These are phyloP conservation scores for Scenedesmus sp. DNA, from an alignment of 163 green algal genomes.

Conservation along the genomic window DNA sequence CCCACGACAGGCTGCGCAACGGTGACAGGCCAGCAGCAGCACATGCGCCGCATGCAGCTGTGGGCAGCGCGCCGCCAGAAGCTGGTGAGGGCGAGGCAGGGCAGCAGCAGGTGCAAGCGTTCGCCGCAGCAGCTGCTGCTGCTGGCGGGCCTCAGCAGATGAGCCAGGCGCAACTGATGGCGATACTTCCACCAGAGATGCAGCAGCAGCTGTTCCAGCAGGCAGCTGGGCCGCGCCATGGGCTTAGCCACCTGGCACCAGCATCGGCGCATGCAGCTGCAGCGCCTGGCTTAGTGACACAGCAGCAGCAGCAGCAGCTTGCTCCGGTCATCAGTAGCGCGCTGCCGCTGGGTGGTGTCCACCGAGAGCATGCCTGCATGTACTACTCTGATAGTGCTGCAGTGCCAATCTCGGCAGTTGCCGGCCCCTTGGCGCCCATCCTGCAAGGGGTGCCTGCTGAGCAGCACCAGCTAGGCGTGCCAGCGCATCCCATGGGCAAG, in stretches of 20 bases:
- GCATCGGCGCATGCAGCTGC: neutral
- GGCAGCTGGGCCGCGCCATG: neutral
- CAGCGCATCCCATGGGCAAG: neutral
- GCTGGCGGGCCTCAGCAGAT: neutral
- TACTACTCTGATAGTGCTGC: neutral
- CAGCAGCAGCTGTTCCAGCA: slow-evolving; percentile 11
- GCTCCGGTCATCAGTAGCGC: neutral
- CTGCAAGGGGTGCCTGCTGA: slow-evolving; percentile 6
- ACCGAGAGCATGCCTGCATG: neutral
- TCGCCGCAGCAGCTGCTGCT: neutral
- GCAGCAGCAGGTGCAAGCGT: slow-evolving; percentile 6
- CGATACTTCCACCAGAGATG: slow-evolving; percentile 12
- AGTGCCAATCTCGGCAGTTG: slow-evolving; percentile 15
- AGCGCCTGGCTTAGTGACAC: neutral
- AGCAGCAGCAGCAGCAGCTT: neutral
- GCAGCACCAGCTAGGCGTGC: neutral
- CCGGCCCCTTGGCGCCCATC: slow-evolving; percentile 7
- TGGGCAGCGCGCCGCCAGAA: slow-evolving; percentile 36
- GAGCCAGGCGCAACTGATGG: slow-evolving; percentile 21
- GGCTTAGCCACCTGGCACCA: neutral
- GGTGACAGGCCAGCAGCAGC: slow-evolving; percentile 40
- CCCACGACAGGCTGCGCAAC: slow-evolving; percentile 23
- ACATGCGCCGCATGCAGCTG: slow-evolving; percentile 31
- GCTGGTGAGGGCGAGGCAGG: neutral
- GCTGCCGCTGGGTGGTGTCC: slow-evolving; percentile 6